phyloP scores from a whole-genome alignment of 1,284 basidiomycete genomes.

The Phylloboletellus chloephorus region DNA sequence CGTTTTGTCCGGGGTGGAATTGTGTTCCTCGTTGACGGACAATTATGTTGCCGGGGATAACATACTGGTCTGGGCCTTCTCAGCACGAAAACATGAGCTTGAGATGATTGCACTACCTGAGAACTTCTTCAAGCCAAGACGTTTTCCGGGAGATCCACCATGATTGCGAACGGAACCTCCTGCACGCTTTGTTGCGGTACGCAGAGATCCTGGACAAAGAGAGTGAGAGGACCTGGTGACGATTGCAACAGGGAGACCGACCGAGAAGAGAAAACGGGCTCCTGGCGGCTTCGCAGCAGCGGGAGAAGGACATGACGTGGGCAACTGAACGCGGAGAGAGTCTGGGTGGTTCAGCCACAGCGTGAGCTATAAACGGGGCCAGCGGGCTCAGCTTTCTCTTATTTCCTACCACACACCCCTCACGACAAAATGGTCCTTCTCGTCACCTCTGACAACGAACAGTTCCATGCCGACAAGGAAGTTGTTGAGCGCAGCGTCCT shows the following conservation, averaged over 20 bases:
- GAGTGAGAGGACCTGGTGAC: slow-evolving; percentile 5
- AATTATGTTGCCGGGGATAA: slow-evolving; percentile 90
- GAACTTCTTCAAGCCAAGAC: slow-evolving; percentile 91
- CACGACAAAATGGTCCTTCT: slow-evolving; percentile 63
- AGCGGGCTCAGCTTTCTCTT: neutral
- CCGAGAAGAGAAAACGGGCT: slow-evolving; percentile 50
- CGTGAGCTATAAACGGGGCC: slow-evolving; percentile 6
- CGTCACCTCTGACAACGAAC: slow-evolving; percentile 92
- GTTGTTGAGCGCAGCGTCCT: slow-evolving; percentile 94
- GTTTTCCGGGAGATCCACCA: slow-evolving; percentile 85
- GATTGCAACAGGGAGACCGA: slow-evolving; percentile 19
- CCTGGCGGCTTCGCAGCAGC: slow-evolving; percentile 33
- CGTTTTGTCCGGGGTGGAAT: slow-evolving; percentile 90
- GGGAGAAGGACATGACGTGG: slow-evolving; percentile 28
- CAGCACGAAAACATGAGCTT: slow-evolving; percentile 10
- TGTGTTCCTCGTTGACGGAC: slow-evolving; percentile 85
- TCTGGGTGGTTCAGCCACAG: slow-evolving; percentile 14
- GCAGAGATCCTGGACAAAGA: slow-evolving; percentile 51
- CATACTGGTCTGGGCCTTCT: slow-evolving; percentile 66
- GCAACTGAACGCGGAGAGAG: no score
- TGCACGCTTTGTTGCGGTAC: slow-evolving; percentile 91
- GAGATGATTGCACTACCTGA: slow-evolving; percentile 56
- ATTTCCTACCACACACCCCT: slow-evolving; percentile 6
- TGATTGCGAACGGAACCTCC: slow-evolving; percentile 90
- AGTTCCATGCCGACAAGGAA: slow-evolving; percentile 90